phyloP scores from a whole-genome alignment of 2,329 filamentous ascomycete species.

The Trichothecium roseum region DNA sequence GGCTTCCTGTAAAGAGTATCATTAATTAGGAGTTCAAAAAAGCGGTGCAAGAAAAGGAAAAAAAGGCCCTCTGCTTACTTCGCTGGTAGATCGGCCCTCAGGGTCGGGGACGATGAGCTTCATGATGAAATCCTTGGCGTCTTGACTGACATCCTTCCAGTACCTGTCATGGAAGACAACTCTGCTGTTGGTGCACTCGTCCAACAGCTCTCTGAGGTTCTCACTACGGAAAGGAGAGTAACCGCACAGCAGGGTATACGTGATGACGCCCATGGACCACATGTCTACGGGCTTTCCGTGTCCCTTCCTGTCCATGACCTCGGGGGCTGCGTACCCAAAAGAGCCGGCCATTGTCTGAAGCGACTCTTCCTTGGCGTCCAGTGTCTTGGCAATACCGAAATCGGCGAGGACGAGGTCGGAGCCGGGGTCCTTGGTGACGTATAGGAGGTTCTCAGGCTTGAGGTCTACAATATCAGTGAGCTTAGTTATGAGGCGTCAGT shows the following conservation, averaged over 20 bases:
- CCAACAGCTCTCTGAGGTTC: slow-evolving; percentile 83
- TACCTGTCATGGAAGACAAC: slow-evolving; percentile 96
- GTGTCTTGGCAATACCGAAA: slow-evolving; percentile 97
- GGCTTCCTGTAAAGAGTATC: slow-evolving; percentile 51
- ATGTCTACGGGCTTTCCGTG: slow-evolving; percentile 98
- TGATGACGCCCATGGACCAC: slow-evolving; percentile 99
- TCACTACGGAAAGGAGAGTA: slow-evolving; percentile 98
- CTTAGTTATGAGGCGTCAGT: not conserved
- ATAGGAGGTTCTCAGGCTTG: slow-evolving; percentile 95
- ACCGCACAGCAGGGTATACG: slow-evolving; percentile 93
- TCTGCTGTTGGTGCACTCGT: slow-evolving; percentile 75
- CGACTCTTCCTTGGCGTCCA: slow-evolving; percentile 81
- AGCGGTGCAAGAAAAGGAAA: too few relatives aligned
- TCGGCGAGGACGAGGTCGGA: slow-evolving; percentile 91
- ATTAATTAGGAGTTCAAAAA: too few relatives aligned
- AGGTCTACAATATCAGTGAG: slow-evolving; percentile 53
- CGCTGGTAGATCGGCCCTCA: slow-evolving; percentile 64
- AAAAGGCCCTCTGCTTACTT: slow-evolving; percentile 43
- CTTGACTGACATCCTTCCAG: slow-evolving; percentile 93
- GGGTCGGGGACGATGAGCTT: slow-evolving; percentile 70
- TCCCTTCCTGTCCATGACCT: slow-evolving; percentile 95
- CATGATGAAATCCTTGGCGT: slow-evolving; percentile 91
- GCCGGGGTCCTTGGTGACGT: slow-evolving; percentile 65
- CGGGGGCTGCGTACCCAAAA: slow-evolving; percentile 93
- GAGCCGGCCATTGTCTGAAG: slow-evolving; percentile 98